Base-by-base conservation (phyloP, 225 moss, liverwort and hornwort genomes). In the Physcomitrium patens region DNA sequence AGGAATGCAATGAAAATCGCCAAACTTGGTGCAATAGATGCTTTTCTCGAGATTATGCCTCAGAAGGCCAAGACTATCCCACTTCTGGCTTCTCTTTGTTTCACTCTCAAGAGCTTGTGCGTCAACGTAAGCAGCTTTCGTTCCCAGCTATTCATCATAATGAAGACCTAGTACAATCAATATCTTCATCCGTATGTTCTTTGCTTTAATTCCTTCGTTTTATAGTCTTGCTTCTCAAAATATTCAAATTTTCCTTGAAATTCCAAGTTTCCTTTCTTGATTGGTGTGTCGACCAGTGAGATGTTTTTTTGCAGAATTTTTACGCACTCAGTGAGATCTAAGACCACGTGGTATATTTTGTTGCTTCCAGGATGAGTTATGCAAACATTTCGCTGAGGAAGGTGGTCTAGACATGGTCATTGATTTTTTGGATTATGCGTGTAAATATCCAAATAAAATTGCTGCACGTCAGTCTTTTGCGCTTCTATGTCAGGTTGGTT, bases 1-100 rank as follows among this genome's bases (percentile, higher is more conserved):
- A 86, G 86, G 65, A 93, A 96, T 83, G 96, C 89, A 41, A 92
- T 93, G 92, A 84, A 90, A 76, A 96, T 96, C 72, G 96, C 90
- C 10, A 96, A 96, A 81, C 86, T 89, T 78, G 96, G 93, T 67
- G 93, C 89, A 53, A 83, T 96, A 64, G 89, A 86, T 76, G 76
- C 88, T 16, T 90, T 96, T 72, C 79, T 96, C 56, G 88, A 90
- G 46, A 86, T 92, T 62, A 89, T 90, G 47, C 86, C 87, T 24
- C 82, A 81, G 77, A 90, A 58, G 76, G 71, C 81, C 76, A 88
- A 93, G 79, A 73, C 89, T 37, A 78, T 87, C 61, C 80, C 93
- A 68, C 81, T 89, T 63, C 79, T 94, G 52, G 77, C 92, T 52
- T 79, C 93, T 65, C 78, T 96, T 45, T 96, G 93, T 71, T 68